Base-by-base conservation (phyloP, 2,329 filamentous ascomycete species). In the Cytospora piceicola region DNA sequence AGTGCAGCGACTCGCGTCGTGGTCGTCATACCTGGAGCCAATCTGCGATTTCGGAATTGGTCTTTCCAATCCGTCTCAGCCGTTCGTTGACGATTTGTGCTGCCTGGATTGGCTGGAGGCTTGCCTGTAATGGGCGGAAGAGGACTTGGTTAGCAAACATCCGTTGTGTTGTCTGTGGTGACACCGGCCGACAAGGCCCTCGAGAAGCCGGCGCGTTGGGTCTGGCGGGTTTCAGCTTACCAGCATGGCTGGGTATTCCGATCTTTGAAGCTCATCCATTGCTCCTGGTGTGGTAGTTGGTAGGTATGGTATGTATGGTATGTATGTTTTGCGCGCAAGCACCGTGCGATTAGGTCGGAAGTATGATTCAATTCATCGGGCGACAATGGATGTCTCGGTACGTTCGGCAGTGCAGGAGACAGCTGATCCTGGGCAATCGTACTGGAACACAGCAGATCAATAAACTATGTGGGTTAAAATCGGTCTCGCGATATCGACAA, bases 191-290 rank as follows among this genome's bases (percentile, higher is more conserved):
- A 51, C 29, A 55, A 24, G 49, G 55, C 34, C 32, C 27, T 42
- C 36, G 55, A 51, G 36, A 24, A 56, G 42, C 53, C 53, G 52
- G 58, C 58, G 42, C 36, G 61, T 61, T 58, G 67, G 68, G 53
- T 65, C 39, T n/a, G 39, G 53, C 30, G 24, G n/a, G n/a, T n/a
- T 53, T 36, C 24, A 67, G 63, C 74, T 84, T 84, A 97, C 94
- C 89, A 97, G 89, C 87, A 98, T 90, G 72, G 89, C 90, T 78
- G 94, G 93, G 83, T 98, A 98, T 80, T 97, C 94, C 78, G 91
- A 85, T 80, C 93, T 88, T 77, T 91, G 89, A 75, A 94, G 85
- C 74, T 90, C 89, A 67, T 92, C 90, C 88, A 92, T 92, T 74
- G 67, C 55, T 36, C 17, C 27, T 15, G n/a, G 36, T 62, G 7